These are phyloP conservation scores for Capsicum chinense DNA, from an alignment of 257 asterid genomes.

Conservation along the genomic window DNA sequence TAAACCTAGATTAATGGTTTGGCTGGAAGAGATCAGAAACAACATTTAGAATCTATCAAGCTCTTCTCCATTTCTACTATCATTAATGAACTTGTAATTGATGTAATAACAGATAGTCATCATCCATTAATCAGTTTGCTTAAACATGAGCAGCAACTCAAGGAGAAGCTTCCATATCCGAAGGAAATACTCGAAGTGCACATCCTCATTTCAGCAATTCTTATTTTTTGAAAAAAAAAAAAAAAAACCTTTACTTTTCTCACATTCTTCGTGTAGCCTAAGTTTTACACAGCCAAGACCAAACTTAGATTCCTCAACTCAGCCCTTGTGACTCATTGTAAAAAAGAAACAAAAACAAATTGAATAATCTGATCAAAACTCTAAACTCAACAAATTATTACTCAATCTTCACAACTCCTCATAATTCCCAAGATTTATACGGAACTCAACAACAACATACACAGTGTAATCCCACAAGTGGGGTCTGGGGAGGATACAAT, in stretches of 20 bases:
- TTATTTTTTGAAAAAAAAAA: background rate
- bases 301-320: background rate
- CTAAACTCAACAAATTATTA: background rate
- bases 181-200: background rate
- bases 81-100: background rate
- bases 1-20: background rate
- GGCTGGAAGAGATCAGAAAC: conserved; percentile 19
- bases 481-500: no score
- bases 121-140: background rate
- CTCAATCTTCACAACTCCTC: background rate
- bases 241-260: background rate
- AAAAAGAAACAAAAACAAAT: background rate
- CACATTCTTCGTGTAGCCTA: background rate
- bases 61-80: background rate
- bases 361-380: background rate
- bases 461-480: no score
- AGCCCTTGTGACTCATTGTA: background rate
- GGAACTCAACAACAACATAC: no score
- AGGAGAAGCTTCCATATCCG: background rate
- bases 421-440: background rate
- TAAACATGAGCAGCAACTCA: background rate
- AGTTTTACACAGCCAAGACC: conserved; percentile 7
- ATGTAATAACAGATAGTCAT: no score
- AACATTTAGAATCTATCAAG: background rate
- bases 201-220: background rate